Evolutionary conservation across 2,329 filamentous ascomycete species (phyloP).

Genomic region (Trichoderma sp.): DNA sequence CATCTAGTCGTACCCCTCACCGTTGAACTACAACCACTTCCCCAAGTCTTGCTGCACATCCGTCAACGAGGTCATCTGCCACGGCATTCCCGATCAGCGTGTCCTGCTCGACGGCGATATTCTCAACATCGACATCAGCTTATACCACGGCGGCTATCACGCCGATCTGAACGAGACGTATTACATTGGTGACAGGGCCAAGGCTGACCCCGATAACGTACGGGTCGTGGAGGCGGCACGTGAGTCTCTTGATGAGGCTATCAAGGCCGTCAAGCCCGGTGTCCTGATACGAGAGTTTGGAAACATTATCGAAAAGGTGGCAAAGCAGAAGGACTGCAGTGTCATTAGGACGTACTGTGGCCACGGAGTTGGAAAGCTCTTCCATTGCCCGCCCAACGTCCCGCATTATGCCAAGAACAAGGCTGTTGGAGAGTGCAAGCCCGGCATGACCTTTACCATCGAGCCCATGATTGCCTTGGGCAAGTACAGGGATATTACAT

Average conservation of each 20-base stretch:
- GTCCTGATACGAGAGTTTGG: constrained; percentile 90
- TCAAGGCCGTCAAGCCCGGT: constrained; percentile 88
- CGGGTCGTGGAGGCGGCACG: constrained; percentile 87
- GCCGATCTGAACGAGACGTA: constrained; percentile 98
- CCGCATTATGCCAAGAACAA: constrained; percentile 99
- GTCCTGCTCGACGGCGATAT: constrained; percentile 89
- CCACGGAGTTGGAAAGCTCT: constrained; percentile 89
- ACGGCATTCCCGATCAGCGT: constrained; percentile 93
- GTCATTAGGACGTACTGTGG: constrained; percentile 96
- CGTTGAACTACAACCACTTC: constrained; percentile 92
- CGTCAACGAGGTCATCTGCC: constrained; percentile 95
- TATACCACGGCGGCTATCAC: constrained; percentile 94
- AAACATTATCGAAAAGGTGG: constrained; percentile 91
- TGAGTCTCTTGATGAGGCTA: constrained; percentile 86
- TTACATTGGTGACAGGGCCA: constrained; percentile 88
- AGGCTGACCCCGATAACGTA: constrained; percentile 79
- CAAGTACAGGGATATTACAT: constrained; percentile 87
- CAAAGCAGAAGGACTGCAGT: constrained; percentile 79
- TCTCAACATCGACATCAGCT: constrained; percentile 90
- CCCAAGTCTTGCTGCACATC: constrained; percentile 98
- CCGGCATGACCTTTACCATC: constrained; percentile 98
- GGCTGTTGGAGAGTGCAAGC: constrained; percentile 88
- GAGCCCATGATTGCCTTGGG: constrained; percentile 97
- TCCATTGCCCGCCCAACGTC: constrained; percentile 91
- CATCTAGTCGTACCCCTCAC: constrained; percentile 82